A percentile compares a stretch with the other conserved stretches of the same genome.
These are phyloP conservation scores for Cercospora beticola DNA, from an alignment of 2,329 filamentous ascomycete genomes.

Conservation along the genomic window DNA sequence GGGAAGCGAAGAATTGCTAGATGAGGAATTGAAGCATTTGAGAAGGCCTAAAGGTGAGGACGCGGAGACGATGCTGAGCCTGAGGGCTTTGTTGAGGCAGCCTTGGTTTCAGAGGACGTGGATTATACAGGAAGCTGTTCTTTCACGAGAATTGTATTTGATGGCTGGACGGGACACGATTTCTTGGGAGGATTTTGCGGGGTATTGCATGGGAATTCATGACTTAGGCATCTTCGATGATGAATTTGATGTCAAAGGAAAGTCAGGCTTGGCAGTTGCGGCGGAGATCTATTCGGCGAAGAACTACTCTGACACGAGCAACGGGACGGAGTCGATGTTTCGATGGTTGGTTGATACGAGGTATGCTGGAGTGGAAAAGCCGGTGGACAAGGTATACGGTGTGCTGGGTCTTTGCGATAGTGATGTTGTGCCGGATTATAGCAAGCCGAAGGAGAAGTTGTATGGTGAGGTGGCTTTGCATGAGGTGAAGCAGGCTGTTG, in stretches of 20 bases:
- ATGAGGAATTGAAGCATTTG: background rate
- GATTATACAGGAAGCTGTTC: background rate
- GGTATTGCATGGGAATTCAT: background rate
- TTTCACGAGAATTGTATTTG: background rate
- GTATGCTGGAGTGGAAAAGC: background rate
- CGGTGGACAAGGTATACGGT: background rate
- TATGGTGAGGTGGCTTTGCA: background rate
- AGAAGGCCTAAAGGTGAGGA: background rate
- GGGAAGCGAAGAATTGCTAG: background rate
- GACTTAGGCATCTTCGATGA: background rate
- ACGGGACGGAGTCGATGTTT: background rate
- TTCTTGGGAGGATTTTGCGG: background rate
- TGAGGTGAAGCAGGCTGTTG: background rate
- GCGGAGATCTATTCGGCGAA: background rate
- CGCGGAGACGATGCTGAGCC: background rate
- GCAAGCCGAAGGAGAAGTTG: background rate
- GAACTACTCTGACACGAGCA: background rate
- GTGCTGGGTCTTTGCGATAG: background rate
- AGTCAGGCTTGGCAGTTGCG: background rate
- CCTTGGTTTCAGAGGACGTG: background rate
- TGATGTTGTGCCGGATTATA: background rate
- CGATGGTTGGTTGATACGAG: background rate
- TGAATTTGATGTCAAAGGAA: background rate
- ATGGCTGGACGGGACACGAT: background rate
- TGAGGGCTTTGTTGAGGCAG: background rate